A percentile compares a stretch with the other conserved stretches of the same genome.
These are phyloP conservation scores for Debaryomycetaceae sp. DNA, from an alignment of 1,139 yeast species.

Conservation along the genomic window DNA sequence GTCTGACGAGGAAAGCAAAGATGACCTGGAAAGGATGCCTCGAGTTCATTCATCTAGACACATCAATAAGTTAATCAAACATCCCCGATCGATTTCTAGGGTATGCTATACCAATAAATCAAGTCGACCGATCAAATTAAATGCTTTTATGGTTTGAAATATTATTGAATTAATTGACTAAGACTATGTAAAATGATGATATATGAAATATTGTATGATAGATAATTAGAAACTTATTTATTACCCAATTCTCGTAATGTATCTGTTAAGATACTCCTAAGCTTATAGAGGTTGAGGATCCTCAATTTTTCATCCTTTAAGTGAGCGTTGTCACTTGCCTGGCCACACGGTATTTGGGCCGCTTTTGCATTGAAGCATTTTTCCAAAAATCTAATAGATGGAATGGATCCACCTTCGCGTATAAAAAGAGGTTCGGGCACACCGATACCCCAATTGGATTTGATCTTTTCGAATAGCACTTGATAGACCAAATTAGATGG, in stretches of 20 bases:
- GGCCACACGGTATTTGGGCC: constrained; percentile 96
- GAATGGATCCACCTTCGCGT: constrained; percentile 96
- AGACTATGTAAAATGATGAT: constrained; percentile 1
- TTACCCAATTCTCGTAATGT: constrained; percentile 43
- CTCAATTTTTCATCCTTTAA: constrained; percentile 82
- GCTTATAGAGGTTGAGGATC: constrained; percentile 70
- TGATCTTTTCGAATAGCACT: constrained; percentile 57
- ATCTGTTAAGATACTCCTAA: constrained; percentile 62
- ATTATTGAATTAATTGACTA: not conserved
- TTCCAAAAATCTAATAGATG: constrained; percentile 82
- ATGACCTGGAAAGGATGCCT: constrained; percentile 3
- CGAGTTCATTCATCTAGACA: constrained; percentile 21
- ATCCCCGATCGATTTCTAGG: constrained; percentile 14
- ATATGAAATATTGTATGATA: not conserved
- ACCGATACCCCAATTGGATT: constrained; percentile 58
- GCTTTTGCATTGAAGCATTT: constrained; percentile 83
- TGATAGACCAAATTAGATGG: constrained; percentile 70
- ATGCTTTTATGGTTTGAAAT: constrained; percentile 26
- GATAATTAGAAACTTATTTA: constrained; percentile 1
- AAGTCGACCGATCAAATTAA: constrained; percentile 21
- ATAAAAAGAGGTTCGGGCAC: constrained; percentile 71
- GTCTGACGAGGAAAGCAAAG: constrained; percentile 16
- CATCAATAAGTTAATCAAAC: constrained; percentile 21
- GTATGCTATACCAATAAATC: constrained; percentile 30
- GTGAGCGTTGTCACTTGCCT: constrained; percentile 92